A percentile compares a stretch with the other conserved stretches of the same genome.
phyloP scores from a whole-genome alignment of 106 monocot genomes.

The Triglochin maritima region DNA sequence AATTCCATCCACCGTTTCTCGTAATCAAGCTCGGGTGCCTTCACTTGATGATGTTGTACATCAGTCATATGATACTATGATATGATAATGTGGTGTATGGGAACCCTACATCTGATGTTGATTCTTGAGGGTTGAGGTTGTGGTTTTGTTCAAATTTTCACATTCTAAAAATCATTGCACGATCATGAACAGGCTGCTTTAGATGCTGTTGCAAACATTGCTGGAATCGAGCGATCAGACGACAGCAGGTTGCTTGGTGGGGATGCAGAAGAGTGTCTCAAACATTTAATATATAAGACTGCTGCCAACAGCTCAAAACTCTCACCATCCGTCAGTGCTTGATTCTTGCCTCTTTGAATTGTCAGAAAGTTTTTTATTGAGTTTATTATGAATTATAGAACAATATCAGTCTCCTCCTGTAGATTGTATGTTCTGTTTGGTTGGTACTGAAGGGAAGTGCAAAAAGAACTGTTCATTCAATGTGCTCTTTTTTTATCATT shows the following conservation, averaged over 20 bases:
- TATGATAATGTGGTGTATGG: too few species aligned
- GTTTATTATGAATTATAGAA: neutral
- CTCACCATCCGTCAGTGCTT: slow-evolving; percentile 67
- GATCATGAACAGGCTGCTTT: slow-evolving; percentile 51
- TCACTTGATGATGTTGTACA: too few species aligned
- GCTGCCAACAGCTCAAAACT: slow-evolving; percentile 68
- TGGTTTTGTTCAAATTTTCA: too few species aligned
- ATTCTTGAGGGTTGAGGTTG: too few species aligned
- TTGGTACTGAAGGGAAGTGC: neutral
- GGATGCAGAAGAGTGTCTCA: slow-evolving; percentile 58
- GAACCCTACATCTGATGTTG: too few species aligned
- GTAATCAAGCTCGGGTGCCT: too few species aligned
- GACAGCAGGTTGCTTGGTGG: slow-evolving; percentile 35
- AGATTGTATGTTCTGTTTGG: neutral
- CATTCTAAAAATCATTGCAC: too few species aligned
- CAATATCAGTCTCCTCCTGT: neutral
- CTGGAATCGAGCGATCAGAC: slow-evolving; percentile 51
- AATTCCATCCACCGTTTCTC: too few species aligned
- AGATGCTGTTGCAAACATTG: slow-evolving; percentile 78
- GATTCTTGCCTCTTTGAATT: neutral
- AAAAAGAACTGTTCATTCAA: neutral
- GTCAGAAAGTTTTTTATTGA: too few species aligned
- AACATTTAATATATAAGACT: slow-evolving; percentile 41
- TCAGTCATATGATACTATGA: too few species aligned
- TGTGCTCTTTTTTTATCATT: neutral